A percentile compares a stretch with the other conserved stretches of the same genome.
Conservation (phyloP, 805 yeast genomes). For the Monosporozyma aerobia region DNA sequence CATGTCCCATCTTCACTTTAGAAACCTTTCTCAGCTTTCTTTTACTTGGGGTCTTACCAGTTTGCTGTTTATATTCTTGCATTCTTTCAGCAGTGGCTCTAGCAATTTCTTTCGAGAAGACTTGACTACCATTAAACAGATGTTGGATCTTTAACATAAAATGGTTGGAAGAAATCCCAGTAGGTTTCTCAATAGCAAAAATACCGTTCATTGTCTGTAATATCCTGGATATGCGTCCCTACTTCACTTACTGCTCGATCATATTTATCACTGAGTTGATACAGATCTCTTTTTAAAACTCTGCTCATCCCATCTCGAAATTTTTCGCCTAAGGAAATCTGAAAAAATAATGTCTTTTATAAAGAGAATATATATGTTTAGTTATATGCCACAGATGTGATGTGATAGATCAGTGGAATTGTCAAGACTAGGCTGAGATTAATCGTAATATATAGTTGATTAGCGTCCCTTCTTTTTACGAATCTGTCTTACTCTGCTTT, state of each 20-base stretch:
- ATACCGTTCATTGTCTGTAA: conserved; percentile 66
- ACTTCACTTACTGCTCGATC: not conserved
- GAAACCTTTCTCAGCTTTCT: conserved; percentile 40
- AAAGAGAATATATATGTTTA: not conserved
- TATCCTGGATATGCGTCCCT: not conserved
- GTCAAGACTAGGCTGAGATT: not conserved
- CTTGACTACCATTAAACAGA: conserved; percentile 48
- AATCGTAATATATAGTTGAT: no score
- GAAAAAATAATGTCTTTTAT: not conserved
- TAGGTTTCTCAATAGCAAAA: conserved; percentile 85
- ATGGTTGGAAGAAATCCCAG: conserved; percentile 72
- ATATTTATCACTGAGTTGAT: not conserved
- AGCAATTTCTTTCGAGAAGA: conserved; percentile 46
- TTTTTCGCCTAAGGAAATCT: conserved; percentile 1
- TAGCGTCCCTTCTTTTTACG: conserved; percentile 17
- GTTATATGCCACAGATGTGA: not conserved
- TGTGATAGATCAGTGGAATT: not conserved
- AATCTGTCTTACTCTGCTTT: conserved; percentile 43
- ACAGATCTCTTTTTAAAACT: not conserved
- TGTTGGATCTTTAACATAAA: conserved; percentile 59
- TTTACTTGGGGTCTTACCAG: conserved; percentile 41
- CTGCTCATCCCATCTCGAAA: not conserved
- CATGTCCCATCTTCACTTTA: conserved; percentile 90
- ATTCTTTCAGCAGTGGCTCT: conserved; percentile 40
- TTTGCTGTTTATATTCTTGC: conserved; percentile 30